Evolutionary conservation across 2,329 filamentous ascomycete genomes (phyloP).

Genomic region (Talaromyces sp.): DNA sequence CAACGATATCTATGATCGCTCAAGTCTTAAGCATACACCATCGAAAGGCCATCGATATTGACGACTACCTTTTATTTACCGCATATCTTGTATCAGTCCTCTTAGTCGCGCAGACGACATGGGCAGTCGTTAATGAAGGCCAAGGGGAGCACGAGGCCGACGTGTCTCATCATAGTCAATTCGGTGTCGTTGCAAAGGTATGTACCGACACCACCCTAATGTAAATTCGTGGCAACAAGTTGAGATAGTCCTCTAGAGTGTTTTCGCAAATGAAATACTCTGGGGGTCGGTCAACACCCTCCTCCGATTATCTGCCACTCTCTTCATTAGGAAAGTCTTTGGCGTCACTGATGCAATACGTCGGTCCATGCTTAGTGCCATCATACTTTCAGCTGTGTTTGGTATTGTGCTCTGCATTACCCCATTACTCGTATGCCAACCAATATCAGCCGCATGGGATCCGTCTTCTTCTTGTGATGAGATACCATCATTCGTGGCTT

Average conservation of each 20-base stretch:
- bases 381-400: neutral
- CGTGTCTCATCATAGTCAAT: neutral
- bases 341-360: neutral
- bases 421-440: neutral
- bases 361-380: neutral
- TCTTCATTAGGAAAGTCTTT: neutral
- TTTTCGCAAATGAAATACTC: conserved; percentile 8
- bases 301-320: conserved; percentile 1
- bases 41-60: neutral
- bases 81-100: neutral
- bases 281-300: conserved; percentile 10
- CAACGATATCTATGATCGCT: neutral
- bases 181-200: conserved; percentile 1
- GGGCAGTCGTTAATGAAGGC: conserved; percentile 10
- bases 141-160: conserved; percentile 4
- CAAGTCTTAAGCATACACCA: neutral
- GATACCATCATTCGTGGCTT: neutral
- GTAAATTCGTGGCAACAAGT: neutral
- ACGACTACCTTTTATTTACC: neutral
- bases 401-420: neutral
- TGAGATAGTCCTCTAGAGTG: neutral
- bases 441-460: conserved; percentile 7
- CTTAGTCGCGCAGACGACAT: conserved; percentile 6
- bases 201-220: neutral
- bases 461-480: conserved; percentile 9